A percentile compares a stretch with the other conserved stretches of the same genome.
Evolutionary conservation across 2,329 filamentous ascomycete genomes (phyloP).

Genomic region (Exophiala aquamarina): DNA sequence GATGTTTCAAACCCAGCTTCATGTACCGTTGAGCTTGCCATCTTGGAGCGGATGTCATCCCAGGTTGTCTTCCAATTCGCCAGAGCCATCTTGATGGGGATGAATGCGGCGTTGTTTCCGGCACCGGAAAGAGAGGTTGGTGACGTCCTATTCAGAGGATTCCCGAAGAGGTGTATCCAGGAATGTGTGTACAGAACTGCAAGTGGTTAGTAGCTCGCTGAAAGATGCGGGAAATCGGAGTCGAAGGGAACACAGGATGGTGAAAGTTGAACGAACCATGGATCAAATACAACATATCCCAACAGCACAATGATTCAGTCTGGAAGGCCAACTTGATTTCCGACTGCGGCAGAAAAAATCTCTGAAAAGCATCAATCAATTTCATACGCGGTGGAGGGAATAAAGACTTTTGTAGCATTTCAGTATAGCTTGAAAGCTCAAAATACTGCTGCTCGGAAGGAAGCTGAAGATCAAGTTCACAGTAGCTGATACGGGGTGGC

Average conservation of each 20-base stretch:
- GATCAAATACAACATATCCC: conserved; percentile 45
- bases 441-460: conserved; percentile 43
- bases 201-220: conserved; percentile 5
- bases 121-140: conserved; percentile 8
- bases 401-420: conserved; percentile 34
- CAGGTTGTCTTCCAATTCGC: conserved; percentile 42
- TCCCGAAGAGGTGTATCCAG: conserved; percentile 41
- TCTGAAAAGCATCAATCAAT: conserved; percentile 39
- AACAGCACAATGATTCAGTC: conserved; percentile 30
- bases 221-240: too few relatives aligned
- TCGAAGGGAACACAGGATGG: too few relatives aligned
- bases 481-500: conserved; percentile 40
- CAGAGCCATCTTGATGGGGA: conserved; percentile 38
- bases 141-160: conserved; percentile 29
- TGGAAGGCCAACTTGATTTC: conserved; percentile 16
- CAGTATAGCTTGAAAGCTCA: conserved; percentile 35
- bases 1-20: conserved; percentile 38
- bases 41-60: conserved; percentile 33
- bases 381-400: conserved; percentile 35
- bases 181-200: conserved; percentile 42
- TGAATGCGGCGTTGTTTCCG: conserved; percentile 4
- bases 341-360: conserved; percentile 34
- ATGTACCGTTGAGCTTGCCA: conserved; percentile 36
- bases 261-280: conserved; percentile 34
- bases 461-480: conserved; percentile 45